Base-by-base conservation (phyloP, 2,329 filamentous ascomycete species). In the Ophiostoma himal-ulmi region DNA sequence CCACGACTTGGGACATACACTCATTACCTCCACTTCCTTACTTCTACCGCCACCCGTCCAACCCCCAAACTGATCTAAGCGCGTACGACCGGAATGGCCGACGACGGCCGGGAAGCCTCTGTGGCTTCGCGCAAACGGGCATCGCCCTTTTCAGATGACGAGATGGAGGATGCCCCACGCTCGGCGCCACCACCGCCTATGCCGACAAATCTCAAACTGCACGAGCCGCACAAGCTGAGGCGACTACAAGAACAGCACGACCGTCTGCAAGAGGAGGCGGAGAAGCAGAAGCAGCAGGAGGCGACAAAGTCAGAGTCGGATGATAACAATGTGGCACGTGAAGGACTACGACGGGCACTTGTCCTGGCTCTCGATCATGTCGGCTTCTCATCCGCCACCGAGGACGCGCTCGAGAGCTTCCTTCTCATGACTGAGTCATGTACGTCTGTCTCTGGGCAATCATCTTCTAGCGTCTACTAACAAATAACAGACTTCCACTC, bases 321-420 rank as follows among this genome's bases (percentile, higher is more conserved):
- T 8, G 77, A 79, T n/a, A 77, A 77, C 26, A 77, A 77, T 60
- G 74, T 79, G 72, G 77, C 79, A n/a, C 78, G 81, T 68, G 75
- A 76, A 57, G 81, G 83, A 1, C 78, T 90, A 36, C 82, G 83
- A 65, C 83, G 86, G 68, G 84, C 86, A 13, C 84, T 89, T 70
- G 83, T 82, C 0, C 76, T 89, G 70, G 82, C 83, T 3, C 77
- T 89, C 37, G 78, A 84, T 60, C 83, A 88, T 72, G 83, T 88
- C 52, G 88, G 88, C 37, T 90, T 89, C 74, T 80, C 83, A 39
- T 79, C 81, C 36, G 83, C 86, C 17, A 83, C 80, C 0, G 81
- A 82, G 8, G 84, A 87, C 69, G 86, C 87, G 1, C 77, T 90
- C 74, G 86, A 89, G 76, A 84, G 84, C 73, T 85, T 89, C 62